Evolutionary conservation across 2,329 filamentous ascomycete genomes (phyloP), one percentile per base, ranked within the genome.

Genomic region (Paracorniculantispora psalliotae): DNA sequence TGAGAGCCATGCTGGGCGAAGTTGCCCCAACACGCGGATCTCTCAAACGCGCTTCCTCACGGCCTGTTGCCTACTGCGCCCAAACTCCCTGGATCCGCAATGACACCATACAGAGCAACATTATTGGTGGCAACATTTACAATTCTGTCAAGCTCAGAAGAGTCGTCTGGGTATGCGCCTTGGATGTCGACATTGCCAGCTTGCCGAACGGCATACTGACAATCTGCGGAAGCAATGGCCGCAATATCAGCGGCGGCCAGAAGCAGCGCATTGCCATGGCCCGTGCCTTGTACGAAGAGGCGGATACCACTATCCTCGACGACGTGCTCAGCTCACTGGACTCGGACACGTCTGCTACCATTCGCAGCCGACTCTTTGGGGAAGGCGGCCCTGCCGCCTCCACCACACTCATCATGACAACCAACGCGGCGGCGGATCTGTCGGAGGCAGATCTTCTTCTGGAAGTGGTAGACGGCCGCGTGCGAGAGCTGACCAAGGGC

Each of bases 201-300:
- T 64, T 75, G 2, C 66, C 71, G 0, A 52, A 67, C 0, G 71
- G 73, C 13, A 72, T 75, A 35, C 61, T 64, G 3, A 73, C 72
- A 0, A 61, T 61, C 1, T 67, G 73, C n/a, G 73, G 75, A 2
- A 73, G 67, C 10, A 71, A 70, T 44, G 73, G 74, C 0, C 69
- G 74, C 17, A 67, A 66, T 0, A 62, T 77, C 5, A 37, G 33
- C 17, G 33, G 33, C 4, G 48, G 48, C 9, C 48, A 51, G 23
- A 53, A 53, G 15, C 35, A 53, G 35, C 50, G 50, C 15, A 43
- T 53, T 61, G 59, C 67, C 17, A 58, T 73, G 0, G 69, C 71
- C 0, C 61, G 71, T 41, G 68, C 71, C 3, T 8, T 73, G 1
- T 73, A 71, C 35, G 64, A 69, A 0, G 63, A 65, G 1, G 65